Conservation (phyloP, 805 yeast genomes). For the Candida montana region DNA sequence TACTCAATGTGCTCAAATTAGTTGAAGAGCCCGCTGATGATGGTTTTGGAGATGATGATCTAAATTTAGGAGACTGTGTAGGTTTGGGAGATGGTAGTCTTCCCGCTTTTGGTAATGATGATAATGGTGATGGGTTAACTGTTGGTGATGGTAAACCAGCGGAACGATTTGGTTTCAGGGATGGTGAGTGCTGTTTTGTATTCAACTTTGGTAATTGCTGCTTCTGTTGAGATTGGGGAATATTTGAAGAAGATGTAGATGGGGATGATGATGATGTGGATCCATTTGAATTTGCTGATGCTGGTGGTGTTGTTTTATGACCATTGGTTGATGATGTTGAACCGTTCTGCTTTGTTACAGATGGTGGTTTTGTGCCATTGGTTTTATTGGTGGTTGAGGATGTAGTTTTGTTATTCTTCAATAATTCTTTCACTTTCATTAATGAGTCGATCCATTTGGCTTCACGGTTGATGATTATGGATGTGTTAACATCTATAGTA, state of each 20-base stretch:
- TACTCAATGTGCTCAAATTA: too few relatives aligned
- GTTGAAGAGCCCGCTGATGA: not conserved
- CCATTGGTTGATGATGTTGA: not conserved
- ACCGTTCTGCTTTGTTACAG: too few relatives aligned
- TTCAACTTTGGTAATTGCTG: not conserved
- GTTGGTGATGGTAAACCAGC: not conserved
- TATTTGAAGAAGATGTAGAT: not conserved
- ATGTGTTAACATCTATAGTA: not conserved
- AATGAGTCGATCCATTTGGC: slow-evolving; percentile 69
- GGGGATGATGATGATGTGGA: too few relatives aligned
- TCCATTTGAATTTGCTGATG: slow-evolving; percentile 8
- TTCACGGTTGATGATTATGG: slow-evolving; percentile 33
- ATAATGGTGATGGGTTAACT: not conserved
- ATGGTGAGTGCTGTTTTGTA: not conserved
- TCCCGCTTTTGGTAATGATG: too few relatives aligned
- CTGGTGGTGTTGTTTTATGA: not conserved
- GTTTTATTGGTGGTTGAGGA: not conserved
- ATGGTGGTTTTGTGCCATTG: not conserved
- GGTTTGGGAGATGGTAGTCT: not conserved
- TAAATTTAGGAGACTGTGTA: not conserved
- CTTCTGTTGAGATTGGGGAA: slow-evolving; percentile 1
- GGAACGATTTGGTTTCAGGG: not conserved
- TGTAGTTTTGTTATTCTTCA: slow-evolving; percentile 21
- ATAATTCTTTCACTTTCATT: slow-evolving; percentile 56
- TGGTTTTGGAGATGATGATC: not conserved